Evolutionary conservation across 495 filamentous ascomycete species (phyloP), one percentile per base, ranked within the genome.

Genomic region (Xylaria cubensis): DNA sequence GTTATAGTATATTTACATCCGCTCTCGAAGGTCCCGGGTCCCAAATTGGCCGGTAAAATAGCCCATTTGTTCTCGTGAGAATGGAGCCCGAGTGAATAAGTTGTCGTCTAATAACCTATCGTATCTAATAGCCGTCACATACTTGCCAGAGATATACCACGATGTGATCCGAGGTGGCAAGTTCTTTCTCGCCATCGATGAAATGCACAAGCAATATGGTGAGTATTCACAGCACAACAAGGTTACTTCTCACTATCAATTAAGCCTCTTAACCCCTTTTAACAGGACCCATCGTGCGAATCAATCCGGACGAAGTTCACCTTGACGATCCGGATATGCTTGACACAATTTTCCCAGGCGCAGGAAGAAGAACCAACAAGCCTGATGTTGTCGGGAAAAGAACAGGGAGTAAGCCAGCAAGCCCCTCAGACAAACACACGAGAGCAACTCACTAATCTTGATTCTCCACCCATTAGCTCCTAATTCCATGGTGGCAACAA

Each of bases 81-180:
- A 39, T 39, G 3, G 36, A 39, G 36, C 36, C 36, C 8, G 36
- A 39, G 8, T 39, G 36, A 39, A 39, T 39, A 39, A 39, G 36
- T 39, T 39, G 3, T 9, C 7, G 36, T 53, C 50, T 53, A 15
- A 53, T 15, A 53, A 53, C 8, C 7, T 53, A 24, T 26, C 15
- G 50, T 41, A 39, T 39, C 8, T 39, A 39, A 39, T 39, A 71
- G 84, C 84, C 8, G 55, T 81, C 8, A 85, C 83, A 3, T 63
- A 74, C 29, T 79, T 82, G 65, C 85, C 86, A 48, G 82, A 86
- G 53, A 66, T 79, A 10, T 88, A 85, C 65, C 86, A 80, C 65
- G 83, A 88, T 29, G 63, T 83, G 0, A 1, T 55, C 42, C 46
- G 50, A 21, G 69, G 72, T 24, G 75, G 75, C 24, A 29, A 74